Evolutionary conservation across 2,329 filamentous ascomycete species (phyloP).

Genomic region (Cytospora paraplurivora): DNA sequence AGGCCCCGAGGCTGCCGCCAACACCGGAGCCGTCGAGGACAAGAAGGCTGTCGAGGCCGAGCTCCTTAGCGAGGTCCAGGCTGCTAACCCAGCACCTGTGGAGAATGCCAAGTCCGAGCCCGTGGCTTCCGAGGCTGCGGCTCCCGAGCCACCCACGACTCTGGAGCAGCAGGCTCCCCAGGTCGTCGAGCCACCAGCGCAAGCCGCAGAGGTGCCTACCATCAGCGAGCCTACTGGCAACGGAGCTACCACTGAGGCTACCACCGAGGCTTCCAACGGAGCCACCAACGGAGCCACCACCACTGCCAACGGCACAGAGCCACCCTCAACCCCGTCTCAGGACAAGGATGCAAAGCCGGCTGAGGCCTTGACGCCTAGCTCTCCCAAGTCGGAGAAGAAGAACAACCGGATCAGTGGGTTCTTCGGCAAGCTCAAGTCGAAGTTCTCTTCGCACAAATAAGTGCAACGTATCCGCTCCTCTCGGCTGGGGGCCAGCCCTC

Average conservation of each 20-base stretch:
- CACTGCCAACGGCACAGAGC: constrained; percentile 29
- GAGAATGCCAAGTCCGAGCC: constrained; percentile 32
- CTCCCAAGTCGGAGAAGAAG: constrained; percentile 54
- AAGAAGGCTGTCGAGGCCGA: constrained; percentile 77
- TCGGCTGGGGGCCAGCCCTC: neutral
- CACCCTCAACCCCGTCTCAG: constrained; percentile 30
- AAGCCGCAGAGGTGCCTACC: constrained; percentile 30
- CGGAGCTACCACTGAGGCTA: constrained; percentile 21
- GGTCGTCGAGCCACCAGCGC: constrained; percentile 31
- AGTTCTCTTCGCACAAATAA: constrained; percentile 35
- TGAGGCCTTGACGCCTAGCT: constrained; percentile 30
- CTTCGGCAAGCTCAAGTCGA: constrained; percentile 59
- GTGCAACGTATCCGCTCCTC: neutral
- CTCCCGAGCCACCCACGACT: constrained; percentile 25
- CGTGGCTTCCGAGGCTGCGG: constrained; percentile 17
- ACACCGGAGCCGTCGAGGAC: constrained; percentile 68
- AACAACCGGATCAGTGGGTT: constrained; percentile 65
- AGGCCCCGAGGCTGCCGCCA: constrained; percentile 71
- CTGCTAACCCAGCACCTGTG: constrained; percentile 39
- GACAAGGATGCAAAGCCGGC: constrained; percentile 29
- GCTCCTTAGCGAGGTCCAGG: constrained; percentile 65
- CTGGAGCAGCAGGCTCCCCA: constrained; percentile 33
- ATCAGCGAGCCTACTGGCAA: constrained; percentile 29
- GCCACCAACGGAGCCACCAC: constrained; percentile 16
- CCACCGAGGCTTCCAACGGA: constrained; percentile 20